Base-by-base conservation (phyloP, 495 filamentous ascomycete species). In the Penicillium pulvis region DNA sequence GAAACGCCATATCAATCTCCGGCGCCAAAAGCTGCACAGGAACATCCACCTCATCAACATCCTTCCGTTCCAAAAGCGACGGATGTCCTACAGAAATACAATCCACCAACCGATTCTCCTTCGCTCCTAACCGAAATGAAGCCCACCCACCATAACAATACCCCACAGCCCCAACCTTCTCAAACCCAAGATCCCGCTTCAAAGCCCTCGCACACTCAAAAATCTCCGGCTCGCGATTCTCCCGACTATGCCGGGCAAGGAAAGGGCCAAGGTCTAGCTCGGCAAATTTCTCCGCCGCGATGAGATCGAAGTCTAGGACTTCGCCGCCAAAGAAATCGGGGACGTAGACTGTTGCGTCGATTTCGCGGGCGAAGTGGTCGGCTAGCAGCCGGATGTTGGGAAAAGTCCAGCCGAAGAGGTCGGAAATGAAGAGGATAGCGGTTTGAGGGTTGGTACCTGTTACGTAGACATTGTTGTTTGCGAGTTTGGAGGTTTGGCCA, bases 21-120 rank as follows among this genome's bases (percentile, higher is more conserved):
- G 84, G 82, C 19, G 85, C 84, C 10, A 85, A 60, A 19, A 87
- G 68, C 70, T 88, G 84, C 36, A 80, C 69, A 1, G 86, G 83
- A 30, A 85, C 83, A 31, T 51, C 68, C 5, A 86, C 63, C 6
- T 63, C 71, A 17, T 81, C 71, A n/a, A 87, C 73, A 61, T 88
- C 84, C 43, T 68, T 60, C 54, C 78, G 68, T 0, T 66, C 75
- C 14, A 85, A 51, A 20, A 75, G 61, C 9, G 74, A 79, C 2
- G 85, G 85, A 67, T 88, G 85, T 1, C 72, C 85, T 5, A 70
- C 74, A 0, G 78, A 75, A 30, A 87, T 72, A 50, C 69, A 77
- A 59, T 87, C 83, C n/a, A 89, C 75, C n/a, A 88, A 65, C 1
- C 30, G 41, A 43, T 73, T 72, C 3, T 65, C 70, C 6, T 55